Evolutionary conservation across 2,329 filamentous ascomycete genomes (phyloP).

Genomic region (Trichoderma oligosporum): DNA sequence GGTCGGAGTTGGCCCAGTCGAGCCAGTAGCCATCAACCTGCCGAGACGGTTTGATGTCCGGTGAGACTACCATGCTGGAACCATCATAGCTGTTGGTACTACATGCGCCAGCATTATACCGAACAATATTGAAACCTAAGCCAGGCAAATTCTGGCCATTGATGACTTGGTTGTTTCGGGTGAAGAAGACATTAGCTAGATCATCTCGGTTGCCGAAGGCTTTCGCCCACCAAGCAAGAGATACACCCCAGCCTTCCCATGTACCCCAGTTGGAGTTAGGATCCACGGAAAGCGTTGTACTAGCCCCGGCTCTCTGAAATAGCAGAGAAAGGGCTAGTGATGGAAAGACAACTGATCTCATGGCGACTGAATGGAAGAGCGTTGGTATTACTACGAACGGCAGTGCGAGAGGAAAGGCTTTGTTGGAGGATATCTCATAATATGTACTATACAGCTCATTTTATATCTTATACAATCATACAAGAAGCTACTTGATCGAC

Average conservation of each 20-base stretch:
- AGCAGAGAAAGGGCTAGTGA: neutral
- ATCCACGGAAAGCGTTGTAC: slow-evolving; percentile 1
- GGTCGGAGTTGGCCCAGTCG: slow-evolving; percentile 6
- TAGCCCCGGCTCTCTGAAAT: neutral
- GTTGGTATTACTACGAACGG: too few relatives aligned
- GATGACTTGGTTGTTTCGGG: neutral
- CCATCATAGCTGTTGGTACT: slow-evolving; percentile 7
- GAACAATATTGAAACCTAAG: slow-evolving; percentile 9
- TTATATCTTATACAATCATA: neutral
- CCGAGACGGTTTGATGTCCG: slow-evolving; percentile 6
- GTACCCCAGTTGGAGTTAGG: slow-evolving; percentile 4
- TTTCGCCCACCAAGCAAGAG: slow-evolving; percentile 13
- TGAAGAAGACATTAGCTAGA: neutral
- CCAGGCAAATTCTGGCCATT: slow-evolving; percentile 1
- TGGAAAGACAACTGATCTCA: neutral
- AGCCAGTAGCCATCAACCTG: slow-evolving; percentile 5
- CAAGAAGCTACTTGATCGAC: neutral
- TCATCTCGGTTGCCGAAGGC: slow-evolving; percentile 10
- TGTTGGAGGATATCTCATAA: too few relatives aligned
- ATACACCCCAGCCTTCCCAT: slow-evolving; percentile 14
- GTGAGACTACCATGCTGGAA: slow-evolving; percentile 2
- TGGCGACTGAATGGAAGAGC: neutral
- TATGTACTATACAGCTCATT: neutral
- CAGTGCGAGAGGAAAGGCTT: too few relatives aligned
- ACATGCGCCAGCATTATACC: slow-evolving; percentile 2